Conservation (phyloP, 2,329 filamentous ascomycete species). For the Arthrobotrys iridis region DNA sequence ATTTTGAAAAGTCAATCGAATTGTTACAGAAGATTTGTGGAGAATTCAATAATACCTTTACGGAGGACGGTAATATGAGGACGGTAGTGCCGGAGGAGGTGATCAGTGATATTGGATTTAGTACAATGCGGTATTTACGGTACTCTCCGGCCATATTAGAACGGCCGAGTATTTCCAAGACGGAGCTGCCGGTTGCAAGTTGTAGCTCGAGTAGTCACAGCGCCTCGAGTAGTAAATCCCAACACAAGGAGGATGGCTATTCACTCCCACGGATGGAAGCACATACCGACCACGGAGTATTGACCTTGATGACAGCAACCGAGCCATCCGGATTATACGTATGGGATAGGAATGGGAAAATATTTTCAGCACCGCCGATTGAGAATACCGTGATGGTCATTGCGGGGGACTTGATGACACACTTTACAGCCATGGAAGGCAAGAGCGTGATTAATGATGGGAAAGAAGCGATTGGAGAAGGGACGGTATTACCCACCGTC, state of each 20-base stretch:
- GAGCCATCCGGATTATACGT: slow-evolving; percentile 49
- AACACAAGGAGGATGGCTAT: slow-evolving; percentile 23
- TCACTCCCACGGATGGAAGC: slow-evolving; percentile 38
- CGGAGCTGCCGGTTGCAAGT: background rate
- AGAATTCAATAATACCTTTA: slow-evolving; percentile 25
- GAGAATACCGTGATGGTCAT: slow-evolving; percentile 36
- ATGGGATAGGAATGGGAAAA: slow-evolving; percentile 33
- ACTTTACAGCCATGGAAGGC: slow-evolving; percentile 34
- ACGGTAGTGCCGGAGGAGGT: slow-evolving; percentile 17
- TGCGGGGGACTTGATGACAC: slow-evolving; percentile 41
- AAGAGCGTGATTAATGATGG: slow-evolving; percentile 14
- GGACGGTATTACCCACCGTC: slow-evolving; percentile 34
- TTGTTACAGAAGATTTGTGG: slow-evolving; percentile 35
- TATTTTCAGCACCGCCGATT: slow-evolving; percentile 46
- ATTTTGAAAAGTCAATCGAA: slow-evolving; percentile 33
- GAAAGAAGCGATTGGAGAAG: background rate
- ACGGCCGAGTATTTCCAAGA: background rate
- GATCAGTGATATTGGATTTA: slow-evolving; percentile 32
- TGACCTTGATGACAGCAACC: slow-evolving; percentile 45
- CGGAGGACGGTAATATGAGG: background rate
- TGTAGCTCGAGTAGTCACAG: slow-evolving; percentile 13
- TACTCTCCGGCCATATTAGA: slow-evolving; percentile 38
- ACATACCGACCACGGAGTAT: slow-evolving; percentile 50
- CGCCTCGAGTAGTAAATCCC: slow-evolving; percentile 1
- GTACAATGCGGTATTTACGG: slow-evolving; percentile 47